phyloP scores from a whole-genome alignment of 2,329 filamentous ascomycete species.

The Leptographium galeiforme region DNA sequence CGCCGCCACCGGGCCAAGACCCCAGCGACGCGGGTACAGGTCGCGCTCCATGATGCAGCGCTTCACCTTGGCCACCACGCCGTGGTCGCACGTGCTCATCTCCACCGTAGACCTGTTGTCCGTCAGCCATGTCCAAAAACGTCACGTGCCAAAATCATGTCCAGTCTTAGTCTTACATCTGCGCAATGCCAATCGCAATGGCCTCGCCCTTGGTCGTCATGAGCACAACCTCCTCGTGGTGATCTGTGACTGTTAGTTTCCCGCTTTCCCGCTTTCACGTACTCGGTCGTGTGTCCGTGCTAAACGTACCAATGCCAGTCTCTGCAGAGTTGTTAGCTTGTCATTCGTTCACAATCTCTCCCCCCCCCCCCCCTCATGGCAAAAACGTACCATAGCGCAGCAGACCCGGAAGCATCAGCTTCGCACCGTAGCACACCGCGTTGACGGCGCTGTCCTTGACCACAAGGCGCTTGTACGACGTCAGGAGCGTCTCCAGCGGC shows the following conservation, averaged over 20 bases:
- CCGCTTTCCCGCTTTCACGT: neutral
- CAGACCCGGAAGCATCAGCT: conserved; percentile 96
- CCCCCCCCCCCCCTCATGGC: neutral
- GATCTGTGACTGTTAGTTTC: conserved; percentile 47
- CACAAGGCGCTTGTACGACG: conserved; percentile 88
- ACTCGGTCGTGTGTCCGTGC: neutral
- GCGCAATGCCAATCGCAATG: conserved; percentile 87
- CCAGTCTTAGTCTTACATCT: conserved; percentile 47
- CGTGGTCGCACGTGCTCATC: conserved; percentile 92
- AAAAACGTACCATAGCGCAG: conserved; percentile 63
- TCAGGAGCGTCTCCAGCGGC: conserved; percentile 83
- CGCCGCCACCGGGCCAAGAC: conserved; percentile 77
- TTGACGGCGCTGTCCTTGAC: conserved; percentile 97
- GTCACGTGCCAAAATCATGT: too few relatives aligned
- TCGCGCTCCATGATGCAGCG: conserved; percentile 99
- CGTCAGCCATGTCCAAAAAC: neutral
- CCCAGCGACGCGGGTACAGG: conserved; percentile 93
- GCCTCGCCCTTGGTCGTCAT: conserved; percentile 99
- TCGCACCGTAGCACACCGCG: conserved; percentile 95
- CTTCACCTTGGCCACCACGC: conserved; percentile 97
- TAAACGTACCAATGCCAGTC: conserved; percentile 7
- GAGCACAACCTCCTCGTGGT: conserved; percentile 90
- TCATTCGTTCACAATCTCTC: neutral
- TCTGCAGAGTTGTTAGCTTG: conserved; percentile 5
- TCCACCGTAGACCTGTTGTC: conserved; percentile 61